Base-by-base conservation (phyloP, 2,329 filamentous ascomycete genomes). In the Aspergillus sp. region DNA sequence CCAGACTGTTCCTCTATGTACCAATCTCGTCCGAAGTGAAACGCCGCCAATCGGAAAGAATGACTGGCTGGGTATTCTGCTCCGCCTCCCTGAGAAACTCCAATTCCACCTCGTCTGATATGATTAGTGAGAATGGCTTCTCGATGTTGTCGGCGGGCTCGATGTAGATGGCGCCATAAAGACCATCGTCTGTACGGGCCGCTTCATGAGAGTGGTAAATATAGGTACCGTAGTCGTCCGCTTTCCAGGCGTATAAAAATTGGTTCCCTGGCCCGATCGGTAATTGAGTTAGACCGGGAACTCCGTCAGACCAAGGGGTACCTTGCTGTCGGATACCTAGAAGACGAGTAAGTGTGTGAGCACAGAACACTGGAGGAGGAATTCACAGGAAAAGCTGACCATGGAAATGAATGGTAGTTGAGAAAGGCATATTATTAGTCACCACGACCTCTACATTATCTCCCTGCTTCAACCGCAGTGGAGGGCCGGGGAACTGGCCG, bases 271-370 rank as follows among this genome's bases (percentile, higher is more conserved):
- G 80, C 7, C 75, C 70, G 55, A 88, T 85, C 6, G 80, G 74
- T 7, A 75, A 76, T 66, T 88, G 85, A 0, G 81, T 80, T 2
- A 87, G 70, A 1, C 85, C 85, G 2, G 84, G 82, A 0, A 85
- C 81, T 23, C 86, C 85, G 60, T 88, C 86, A 0, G 84, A 80
- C 84, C 84, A 87, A 0, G 84, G 82, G 0, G 83, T 86, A n/a
- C 73, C 72, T 2, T 69, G 62, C 76, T 83, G 81, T 45, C 19
- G 41, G 41, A 45, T 45, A 45, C 38, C 82, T 67, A 21, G 21
- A 17, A 30, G 28, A 1, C 1, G 10, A 10, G 38, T 0, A 7
- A 6, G 4, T 9, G 2, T 39, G 47, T 19, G 5, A 17, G 32
- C 2, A 19, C 13, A 17, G 49, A 13, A 17, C 3, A 19, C 21